A percentile compares a stretch with the other conserved stretches of the same genome.
phyloP scores from a whole-genome alignment of 257 asterid species.

The Hygrophila difformis region DNA sequence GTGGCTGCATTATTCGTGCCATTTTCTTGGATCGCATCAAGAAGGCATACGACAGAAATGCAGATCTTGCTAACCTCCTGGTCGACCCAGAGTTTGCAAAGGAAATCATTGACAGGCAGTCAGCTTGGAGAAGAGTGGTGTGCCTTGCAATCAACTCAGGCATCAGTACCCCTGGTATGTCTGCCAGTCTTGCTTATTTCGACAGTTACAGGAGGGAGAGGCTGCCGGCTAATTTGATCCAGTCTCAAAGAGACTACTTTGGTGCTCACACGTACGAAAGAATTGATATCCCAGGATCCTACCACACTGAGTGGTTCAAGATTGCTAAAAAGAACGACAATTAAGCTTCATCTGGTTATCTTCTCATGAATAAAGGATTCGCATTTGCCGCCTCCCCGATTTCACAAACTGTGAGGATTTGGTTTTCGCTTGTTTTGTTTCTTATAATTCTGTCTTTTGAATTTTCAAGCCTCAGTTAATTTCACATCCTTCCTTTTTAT shows the following conservation, averaged over 20 bases:
- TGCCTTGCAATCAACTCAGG: conserved; percentile 77
- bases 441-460: background rate
- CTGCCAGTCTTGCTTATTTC: conserved; percentile 85
- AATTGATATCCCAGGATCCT: conserved; percentile 61
- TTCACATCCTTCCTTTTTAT: too few species aligned
- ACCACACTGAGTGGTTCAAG: conserved; percentile 68
- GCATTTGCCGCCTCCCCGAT: background rate
- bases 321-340: conserved; percentile 45
- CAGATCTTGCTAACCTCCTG: conserved; percentile 75
- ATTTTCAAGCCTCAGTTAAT: too few species aligned
- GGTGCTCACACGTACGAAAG: conserved; percentile 97
- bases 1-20: conserved; percentile 95
- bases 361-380: background rate
- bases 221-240: conserved; percentile 88
- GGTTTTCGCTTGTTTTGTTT: background rate
- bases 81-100: conserved; percentile 91
- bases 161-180: conserved; percentile 95
- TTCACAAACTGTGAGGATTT: conserved; percentile 1
- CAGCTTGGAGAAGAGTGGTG: conserved; percentile 92
- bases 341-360: conserved; percentile 12
- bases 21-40: conserved; percentile 91
- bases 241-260: conserved; percentile 92
- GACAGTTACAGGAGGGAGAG: conserved; percentile 83
- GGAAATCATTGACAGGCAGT: conserved; percentile 79
- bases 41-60: conserved; percentile 80